Percentiles rank a stretch among this genome's conserved stretches.
These are phyloP conservation scores for Scedosporium apiospermum DNA, from an alignment of 2,329 filamentous ascomycete genomes.

Conservation along the genomic window DNA sequence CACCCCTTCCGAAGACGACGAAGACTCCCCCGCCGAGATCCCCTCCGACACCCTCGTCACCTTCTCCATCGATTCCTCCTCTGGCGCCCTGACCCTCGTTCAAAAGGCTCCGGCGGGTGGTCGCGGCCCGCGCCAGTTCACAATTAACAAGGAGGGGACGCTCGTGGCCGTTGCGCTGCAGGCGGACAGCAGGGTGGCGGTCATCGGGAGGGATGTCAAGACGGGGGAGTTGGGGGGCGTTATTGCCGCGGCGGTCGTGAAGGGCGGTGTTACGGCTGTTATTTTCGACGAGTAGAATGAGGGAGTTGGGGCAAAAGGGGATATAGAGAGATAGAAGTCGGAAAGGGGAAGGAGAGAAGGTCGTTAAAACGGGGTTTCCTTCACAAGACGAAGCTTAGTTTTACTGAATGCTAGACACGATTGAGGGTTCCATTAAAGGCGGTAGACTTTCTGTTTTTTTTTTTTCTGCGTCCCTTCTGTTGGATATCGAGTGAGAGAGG, in stretches of 20 bases:
- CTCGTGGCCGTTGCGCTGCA: conserved; percentile 60
- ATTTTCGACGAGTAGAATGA: conserved; percentile 33
- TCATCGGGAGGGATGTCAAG: conserved; percentile 49
- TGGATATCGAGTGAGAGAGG: too few relatives aligned
- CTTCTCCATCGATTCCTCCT: conserved; percentile 43
- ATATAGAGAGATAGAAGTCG: neutral
- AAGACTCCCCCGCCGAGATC: conserved; percentile 31
- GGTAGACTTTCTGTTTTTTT: too few relatives aligned
- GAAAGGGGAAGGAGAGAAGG: too few relatives aligned
- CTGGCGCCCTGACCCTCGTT: conserved; percentile 45
- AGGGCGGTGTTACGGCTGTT: conserved; percentile 34
- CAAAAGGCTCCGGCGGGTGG: conserved; percentile 57
- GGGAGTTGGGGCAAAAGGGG: neutral
- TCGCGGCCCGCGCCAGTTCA: conserved; percentile 56
- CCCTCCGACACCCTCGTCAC: conserved; percentile 56
- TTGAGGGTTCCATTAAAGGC: too few relatives aligned
- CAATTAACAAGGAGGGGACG: conserved; percentile 53
- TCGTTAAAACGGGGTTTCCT: neutral
- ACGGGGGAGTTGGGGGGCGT: conserved; percentile 47
- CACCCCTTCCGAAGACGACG: conserved; percentile 23
- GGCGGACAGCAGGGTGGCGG: conserved; percentile 45
- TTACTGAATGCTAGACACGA: too few relatives aligned
- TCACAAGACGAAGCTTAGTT: neutral
- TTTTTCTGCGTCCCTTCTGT: too few relatives aligned
- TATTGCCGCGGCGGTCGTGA: conserved; percentile 30